These are phyloP conservation scores for Lactarius vividus DNA, from an alignment of 768 basidiomycete species.

Conservation along the genomic window DNA sequence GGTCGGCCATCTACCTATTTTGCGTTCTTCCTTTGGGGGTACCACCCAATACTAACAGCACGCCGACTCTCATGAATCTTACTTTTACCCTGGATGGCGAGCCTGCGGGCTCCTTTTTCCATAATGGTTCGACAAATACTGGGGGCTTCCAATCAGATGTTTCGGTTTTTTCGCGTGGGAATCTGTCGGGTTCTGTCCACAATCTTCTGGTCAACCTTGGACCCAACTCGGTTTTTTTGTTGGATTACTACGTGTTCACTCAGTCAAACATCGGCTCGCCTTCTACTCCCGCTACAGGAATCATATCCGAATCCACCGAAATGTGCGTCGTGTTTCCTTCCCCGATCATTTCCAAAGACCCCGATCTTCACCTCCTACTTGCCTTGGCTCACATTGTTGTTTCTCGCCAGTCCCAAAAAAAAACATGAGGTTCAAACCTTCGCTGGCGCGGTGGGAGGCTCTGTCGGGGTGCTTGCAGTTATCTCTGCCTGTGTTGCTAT, in stretches of 20 bases:
- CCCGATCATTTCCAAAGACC: neutral
- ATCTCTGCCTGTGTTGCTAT: slow-evolving; percentile 48
- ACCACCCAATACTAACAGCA: slow-evolving; percentile 28
- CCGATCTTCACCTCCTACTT: too few species aligned
- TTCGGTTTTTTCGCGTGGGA: slow-evolving; percentile 40
- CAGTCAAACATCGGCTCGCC: slow-evolving; percentile 8
- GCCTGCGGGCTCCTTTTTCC: slow-evolving; percentile 33
- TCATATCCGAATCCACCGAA: neutral
- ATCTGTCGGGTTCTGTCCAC: slow-evolving; percentile 42
- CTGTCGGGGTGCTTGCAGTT: slow-evolving; percentile 48
- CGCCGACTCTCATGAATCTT: slow-evolving; percentile 44
- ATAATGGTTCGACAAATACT: slow-evolving; percentile 31
- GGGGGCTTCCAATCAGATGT: slow-evolving; percentile 36
- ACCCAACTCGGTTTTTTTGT: slow-evolving; percentile 45
- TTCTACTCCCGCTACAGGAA: slow-evolving; percentile 1
- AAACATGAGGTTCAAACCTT: slow-evolving; percentile 44
- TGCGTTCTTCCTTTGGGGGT: slow-evolving; percentile 38
- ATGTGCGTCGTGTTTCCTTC: neutral
- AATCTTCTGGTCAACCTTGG: slow-evolving; percentile 44
- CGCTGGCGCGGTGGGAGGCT: slow-evolving; percentile 51
- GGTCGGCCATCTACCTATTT: slow-evolving; percentile 49
- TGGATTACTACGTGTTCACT: slow-evolving; percentile 48
- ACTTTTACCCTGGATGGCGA: slow-evolving; percentile 44
- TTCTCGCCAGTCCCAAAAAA: slow-evolving; percentile 24
- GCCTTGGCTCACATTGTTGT: neutral